phyloP scores from a whole-genome alignment of 805 yeast species.

The Ogataea henricii region DNA sequence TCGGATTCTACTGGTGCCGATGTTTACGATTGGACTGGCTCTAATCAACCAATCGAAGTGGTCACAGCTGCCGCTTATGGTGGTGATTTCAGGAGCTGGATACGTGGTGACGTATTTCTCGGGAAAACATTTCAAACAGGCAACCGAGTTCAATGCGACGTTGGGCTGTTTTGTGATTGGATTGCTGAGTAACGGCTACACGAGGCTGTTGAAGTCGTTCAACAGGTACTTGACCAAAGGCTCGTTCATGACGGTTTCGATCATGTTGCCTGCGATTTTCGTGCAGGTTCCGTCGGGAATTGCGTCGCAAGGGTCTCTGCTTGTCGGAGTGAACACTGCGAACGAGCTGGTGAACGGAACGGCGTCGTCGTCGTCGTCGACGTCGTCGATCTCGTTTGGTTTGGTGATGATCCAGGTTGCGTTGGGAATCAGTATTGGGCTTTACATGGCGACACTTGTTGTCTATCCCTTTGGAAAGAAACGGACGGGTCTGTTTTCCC shows the following conservation, averaged over 20 bases:
- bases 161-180: slow-evolving; percentile 92
- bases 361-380: slow-evolving; percentile 8
- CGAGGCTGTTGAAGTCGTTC: slow-evolving; percentile 77
- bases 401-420: slow-evolving; percentile 90
- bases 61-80: slow-evolving; percentile 85
- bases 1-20: slow-evolving; percentile 76
- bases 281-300: slow-evolving; percentile 95
- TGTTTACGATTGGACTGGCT: slow-evolving; percentile 60
- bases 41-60: slow-evolving; percentile 82
- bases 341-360: slow-evolving; percentile 51
- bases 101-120: slow-evolving; percentile 83
- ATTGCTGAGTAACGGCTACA: slow-evolving; percentile 81
- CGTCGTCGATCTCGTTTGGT: slow-evolving; percentile 58
- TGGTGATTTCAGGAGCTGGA: slow-evolving; percentile 72
- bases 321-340: slow-evolving; percentile 79
- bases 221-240: slow-evolving; percentile 28
- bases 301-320: slow-evolving; percentile 83
- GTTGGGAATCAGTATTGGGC: slow-evolving; percentile 91
- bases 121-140: slow-evolving; percentile 60
- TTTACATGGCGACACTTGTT: slow-evolving; percentile 85
- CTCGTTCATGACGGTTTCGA: slow-evolving; percentile 75
- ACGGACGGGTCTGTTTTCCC: slow-evolving; percentile 81
- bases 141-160: slow-evolving; percentile 82
- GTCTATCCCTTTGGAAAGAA: slow-evolving; percentile 93
- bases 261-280: slow-evolving; percentile 94